Conservation (phyloP, 116 monocot species). For the Posidonia oceanica region DNA sequence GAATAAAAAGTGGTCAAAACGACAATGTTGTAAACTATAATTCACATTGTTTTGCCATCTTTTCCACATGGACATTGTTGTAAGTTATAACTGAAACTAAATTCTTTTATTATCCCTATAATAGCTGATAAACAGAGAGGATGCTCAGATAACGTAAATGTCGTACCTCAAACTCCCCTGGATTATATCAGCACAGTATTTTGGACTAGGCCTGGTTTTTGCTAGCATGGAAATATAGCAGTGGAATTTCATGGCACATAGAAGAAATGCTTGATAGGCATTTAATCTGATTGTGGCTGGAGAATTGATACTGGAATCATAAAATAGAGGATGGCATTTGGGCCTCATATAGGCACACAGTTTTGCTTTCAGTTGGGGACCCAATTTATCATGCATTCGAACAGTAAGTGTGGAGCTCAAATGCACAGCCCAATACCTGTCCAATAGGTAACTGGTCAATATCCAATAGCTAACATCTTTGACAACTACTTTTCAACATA, state of each 20-base stretch:
- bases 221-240: conserved; percentile 39
- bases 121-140: neutral
- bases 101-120: too few relatives aligned
- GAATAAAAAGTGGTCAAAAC: neutral
- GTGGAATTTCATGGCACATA: conserved; percentile 98
- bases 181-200: conserved; percentile 31
- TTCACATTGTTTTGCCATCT: too few relatives aligned
- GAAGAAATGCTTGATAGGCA: conserved; percentile 79
- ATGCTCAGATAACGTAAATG: neutral
- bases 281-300: conserved; percentile 54
- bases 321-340: conserved; percentile 76
- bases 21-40: neutral
- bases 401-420: conserved; percentile 77
- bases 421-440: conserved; percentile 52
- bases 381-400: conserved; percentile 11
- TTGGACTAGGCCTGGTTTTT: conserved; percentile 14
- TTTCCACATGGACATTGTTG: neutral
- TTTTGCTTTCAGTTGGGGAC: conserved; percentile 30
- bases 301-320: conserved; percentile 79
- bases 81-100: neutral
- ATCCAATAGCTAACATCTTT: neutral
- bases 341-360: conserved; percentile 55
- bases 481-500: neutral
- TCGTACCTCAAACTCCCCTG: conserved; percentile 58
- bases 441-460: neutral